Evolutionary conservation across 768 basidiomycete genomes (phyloP), one percentile per base, ranked within the genome.

Genomic region (Tricholoma saponaceum): DNA sequence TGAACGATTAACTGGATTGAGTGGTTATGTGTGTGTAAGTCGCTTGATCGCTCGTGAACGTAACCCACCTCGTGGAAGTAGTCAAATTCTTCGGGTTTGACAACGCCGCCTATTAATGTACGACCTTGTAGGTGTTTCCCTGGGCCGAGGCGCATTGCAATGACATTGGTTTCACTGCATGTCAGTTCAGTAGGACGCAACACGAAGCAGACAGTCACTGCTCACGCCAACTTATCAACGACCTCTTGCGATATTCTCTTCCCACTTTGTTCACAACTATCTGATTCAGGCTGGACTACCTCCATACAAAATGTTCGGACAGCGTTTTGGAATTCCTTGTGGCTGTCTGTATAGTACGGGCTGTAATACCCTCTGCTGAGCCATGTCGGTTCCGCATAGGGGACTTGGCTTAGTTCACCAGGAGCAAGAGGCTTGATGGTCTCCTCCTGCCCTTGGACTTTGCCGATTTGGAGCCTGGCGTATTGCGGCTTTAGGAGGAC

Each of bases 141-240:
- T 2, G 93, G 94, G 1, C 95, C 95, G 53, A 95, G 79, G 4
- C 94, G 84, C 93, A 97, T 95, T 6, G 90, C 87, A 52, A 92
- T 85, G 43, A 95, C 77, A 70, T 92, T 89, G 58, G 79, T 72
- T 62, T 87, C 86, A 22, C 92, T 93, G 64, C 32, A 52, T 47
- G 13, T 32, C 23, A n/a, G 28, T 26, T 32, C 1, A 28, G 43
- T 30, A 51, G 8, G 25, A 55, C 26, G 8, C 13, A 9, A 51
- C 26, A 47, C 14, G 49, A 22, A 39, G 46, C 18, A 6, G 14
- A 33, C 26, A 32, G 3, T 3, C 37, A 49, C 30, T 13, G 22
- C 49, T 59, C 71, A 92, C 88, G 86, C 84, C 74, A 96, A 83
- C 67, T 89, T 88, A 63, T 95, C 86, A 3, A 96, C 82, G 25